A percentile compares a stretch with the other conserved stretches of the same genome.
phyloP scores from a whole-genome alignment of 805 yeast genomes.

The Yamadazyma laniorum region DNA sequence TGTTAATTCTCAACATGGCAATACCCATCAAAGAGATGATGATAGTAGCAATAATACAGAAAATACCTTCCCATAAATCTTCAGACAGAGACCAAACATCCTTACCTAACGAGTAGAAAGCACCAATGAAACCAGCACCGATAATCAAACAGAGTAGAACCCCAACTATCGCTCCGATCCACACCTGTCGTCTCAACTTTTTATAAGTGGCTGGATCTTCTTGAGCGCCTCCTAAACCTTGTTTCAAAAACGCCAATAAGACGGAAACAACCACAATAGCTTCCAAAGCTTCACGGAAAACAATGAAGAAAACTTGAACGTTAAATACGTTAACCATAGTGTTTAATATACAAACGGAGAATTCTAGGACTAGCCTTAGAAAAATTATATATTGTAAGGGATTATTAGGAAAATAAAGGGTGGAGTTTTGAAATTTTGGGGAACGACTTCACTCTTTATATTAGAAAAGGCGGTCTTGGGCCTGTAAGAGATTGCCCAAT shows the following conservation, averaged over 20 bases:
- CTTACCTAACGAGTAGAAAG: conserved; percentile 73
- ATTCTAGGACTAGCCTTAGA: neutral
- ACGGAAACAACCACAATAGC: conserved; percentile 92
- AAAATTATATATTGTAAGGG: conserved; percentile 4
- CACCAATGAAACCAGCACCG: conserved; percentile 94
- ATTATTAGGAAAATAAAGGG: conserved; percentile 10
- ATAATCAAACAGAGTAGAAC: conserved; percentile 73
- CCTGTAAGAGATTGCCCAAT: no score
- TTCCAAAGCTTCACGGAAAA: conserved; percentile 90
- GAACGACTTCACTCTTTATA: no score
- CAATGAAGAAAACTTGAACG: conserved; percentile 80
- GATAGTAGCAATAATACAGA: conserved; percentile 84
- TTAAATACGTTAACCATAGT: conserved; percentile 53
- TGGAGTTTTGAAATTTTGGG: no score
- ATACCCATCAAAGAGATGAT: conserved; percentile 93
- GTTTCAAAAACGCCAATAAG: conserved; percentile 85
- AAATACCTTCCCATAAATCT: conserved; percentile 96
- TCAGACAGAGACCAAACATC: conserved; percentile 88
- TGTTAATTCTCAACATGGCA: conserved; percentile 92
- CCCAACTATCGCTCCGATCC: conserved; percentile 79
- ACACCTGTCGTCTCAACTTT: conserved; percentile 71
- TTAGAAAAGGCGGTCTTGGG: no score
- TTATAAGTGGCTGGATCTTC: conserved; percentile 56
- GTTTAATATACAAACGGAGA: neutral
- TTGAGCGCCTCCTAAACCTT: conserved; percentile 63